These are phyloP conservation scores for Fusarium sp. DNA, from an alignment of 2,329 filamentous ascomycete species.

Conservation along the genomic window DNA sequence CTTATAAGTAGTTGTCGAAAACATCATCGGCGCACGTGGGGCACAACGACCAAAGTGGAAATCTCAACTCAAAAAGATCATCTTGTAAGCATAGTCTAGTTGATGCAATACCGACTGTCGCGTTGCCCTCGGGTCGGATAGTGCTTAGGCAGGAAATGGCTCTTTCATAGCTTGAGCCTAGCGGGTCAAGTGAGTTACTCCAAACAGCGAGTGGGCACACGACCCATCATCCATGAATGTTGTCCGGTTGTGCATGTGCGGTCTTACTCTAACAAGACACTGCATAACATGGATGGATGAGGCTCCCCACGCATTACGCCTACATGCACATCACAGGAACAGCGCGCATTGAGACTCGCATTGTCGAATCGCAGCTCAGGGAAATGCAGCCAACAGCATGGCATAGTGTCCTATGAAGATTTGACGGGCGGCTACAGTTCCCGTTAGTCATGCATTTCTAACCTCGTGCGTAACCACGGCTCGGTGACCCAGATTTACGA, in stretches of 20 bases:
- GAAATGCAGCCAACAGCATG: neutral
- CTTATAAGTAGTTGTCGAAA: conserved; percentile 29
- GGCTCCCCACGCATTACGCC: conserved; percentile 23
- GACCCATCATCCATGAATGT: conserved; percentile 19
- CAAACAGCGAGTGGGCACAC: conserved; percentile 28
- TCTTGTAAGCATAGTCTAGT: conserved; percentile 22
- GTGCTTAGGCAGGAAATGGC: conserved; percentile 6
- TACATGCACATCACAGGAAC: conserved; percentile 35
- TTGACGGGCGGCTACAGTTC: conserved; percentile 8
- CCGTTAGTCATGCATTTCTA: conserved; percentile 37
- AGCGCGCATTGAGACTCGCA: conserved; percentile 19
- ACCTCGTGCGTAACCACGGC: conserved; percentile 29
- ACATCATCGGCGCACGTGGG: conserved; percentile 23
- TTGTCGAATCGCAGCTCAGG: conserved; percentile 14
- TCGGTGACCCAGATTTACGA: conserved; percentile 8
- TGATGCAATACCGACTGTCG: conserved; percentile 27
- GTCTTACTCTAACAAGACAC: conserved; percentile 13
- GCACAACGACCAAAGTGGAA: conserved; percentile 7
- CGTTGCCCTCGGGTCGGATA: neutral
- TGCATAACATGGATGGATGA: conserved; percentile 4
- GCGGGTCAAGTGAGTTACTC: conserved; percentile 6
- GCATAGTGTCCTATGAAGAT: conserved; percentile 1
- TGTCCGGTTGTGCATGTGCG: conserved; percentile 18
- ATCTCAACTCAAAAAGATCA: conserved; percentile 14
- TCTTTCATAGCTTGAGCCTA: conserved; percentile 11